Conservation (phyloP, 202 grass and related monocot genomes). For the Saccharum hybrid region DNA sequence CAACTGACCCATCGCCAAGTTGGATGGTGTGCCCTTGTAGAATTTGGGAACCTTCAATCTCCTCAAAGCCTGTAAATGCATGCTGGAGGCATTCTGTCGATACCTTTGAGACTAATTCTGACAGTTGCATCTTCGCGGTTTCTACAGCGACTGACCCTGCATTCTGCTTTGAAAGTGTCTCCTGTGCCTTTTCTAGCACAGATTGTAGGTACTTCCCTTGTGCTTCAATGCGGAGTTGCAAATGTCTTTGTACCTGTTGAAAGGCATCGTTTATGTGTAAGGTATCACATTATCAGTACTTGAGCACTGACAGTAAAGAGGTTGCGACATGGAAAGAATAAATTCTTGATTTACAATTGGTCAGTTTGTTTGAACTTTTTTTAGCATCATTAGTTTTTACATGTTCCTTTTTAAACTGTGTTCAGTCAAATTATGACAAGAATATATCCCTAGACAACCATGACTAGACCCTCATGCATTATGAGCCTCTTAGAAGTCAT, state of each 20-base stretch:
- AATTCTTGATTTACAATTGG: slow-evolving; percentile 7
- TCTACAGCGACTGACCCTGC: slow-evolving; percentile 64
- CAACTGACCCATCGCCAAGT: slow-evolving; percentile 71
- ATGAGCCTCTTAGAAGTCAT: slow-evolving; percentile 3
- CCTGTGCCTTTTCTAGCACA: slow-evolving; percentile 88
- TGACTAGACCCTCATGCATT: neutral
- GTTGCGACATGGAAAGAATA: slow-evolving; percentile 22
- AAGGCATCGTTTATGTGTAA: slow-evolving; percentile 20
- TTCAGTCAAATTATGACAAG: slow-evolving; percentile 19
- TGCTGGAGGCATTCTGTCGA: slow-evolving; percentile 75
- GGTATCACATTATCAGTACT: slow-evolving; percentile 25
- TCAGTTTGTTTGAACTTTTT: neutral
- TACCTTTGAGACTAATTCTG: slow-evolving; percentile 81
- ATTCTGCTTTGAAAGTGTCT: slow-evolving; percentile 83
- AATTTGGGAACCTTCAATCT: slow-evolving; percentile 53
- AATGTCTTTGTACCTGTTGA: slow-evolving; percentile 83
- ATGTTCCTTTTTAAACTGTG: neutral
- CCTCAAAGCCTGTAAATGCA: slow-evolving; percentile 64
- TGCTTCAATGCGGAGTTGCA: slow-evolving; percentile 96
- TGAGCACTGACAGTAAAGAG: slow-evolving; percentile 9
- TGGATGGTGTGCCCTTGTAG: slow-evolving; percentile 61
- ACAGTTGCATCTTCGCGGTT: slow-evolving; percentile 77
- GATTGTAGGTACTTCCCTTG: slow-evolving; percentile 95
- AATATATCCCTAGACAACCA: slow-evolving; percentile 23
- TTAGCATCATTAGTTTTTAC: neutral